These are phyloP conservation scores for Pleurotus ostreatus DNA, from an alignment of 768 basidiomycete genomes.

Conservation along the genomic window DNA sequence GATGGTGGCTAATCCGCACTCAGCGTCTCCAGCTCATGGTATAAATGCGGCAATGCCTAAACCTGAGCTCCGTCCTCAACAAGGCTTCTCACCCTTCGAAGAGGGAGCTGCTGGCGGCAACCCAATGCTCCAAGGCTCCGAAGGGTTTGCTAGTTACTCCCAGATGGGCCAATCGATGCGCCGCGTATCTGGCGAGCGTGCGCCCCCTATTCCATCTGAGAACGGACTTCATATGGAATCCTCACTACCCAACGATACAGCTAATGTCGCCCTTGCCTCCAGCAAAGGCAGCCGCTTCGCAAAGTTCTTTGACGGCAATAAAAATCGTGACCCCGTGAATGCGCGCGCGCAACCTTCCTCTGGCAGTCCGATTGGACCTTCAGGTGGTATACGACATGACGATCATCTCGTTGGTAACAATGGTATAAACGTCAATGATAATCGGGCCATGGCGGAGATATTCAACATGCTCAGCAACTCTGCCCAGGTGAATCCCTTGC, in stretches of 20 bases:
- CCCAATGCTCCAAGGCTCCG: slow-evolving; percentile 19
- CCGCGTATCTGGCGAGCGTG: slow-evolving; percentile 14
- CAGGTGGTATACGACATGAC: slow-evolving; percentile 43
- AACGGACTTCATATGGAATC: neutral
- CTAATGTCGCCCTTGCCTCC: slow-evolving; percentile 32
- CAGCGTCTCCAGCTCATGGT: slow-evolving; percentile 15
- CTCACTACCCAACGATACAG: slow-evolving; percentile 5
- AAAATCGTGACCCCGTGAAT: slow-evolving; percentile 32
- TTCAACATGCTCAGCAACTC: slow-evolving; percentile 79
- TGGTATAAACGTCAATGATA: slow-evolving; percentile 37
- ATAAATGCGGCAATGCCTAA: slow-evolving; percentile 18
- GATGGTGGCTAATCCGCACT: slow-evolving; percentile 4
- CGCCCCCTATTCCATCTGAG: slow-evolving; percentile 4
- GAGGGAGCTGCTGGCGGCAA: slow-evolving; percentile 31
- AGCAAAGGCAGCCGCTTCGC: slow-evolving; percentile 81
- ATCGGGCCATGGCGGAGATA: slow-evolving; percentile 72
- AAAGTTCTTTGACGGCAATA: slow-evolving; percentile 82
- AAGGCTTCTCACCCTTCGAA: slow-evolving; percentile 57
- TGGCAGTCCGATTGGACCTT: neutral
- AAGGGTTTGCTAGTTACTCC: slow-evolving; percentile 12
- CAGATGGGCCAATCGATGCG: slow-evolving; percentile 12
- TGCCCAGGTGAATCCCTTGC: slow-evolving; percentile 51
- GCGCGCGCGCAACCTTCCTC: neutral
- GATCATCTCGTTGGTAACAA: slow-evolving; percentile 22
- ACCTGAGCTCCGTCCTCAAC: slow-evolving; percentile 24